These are phyloP conservation scores for Bruguiera sexangula DNA, from an alignment of 345 rosid genomes.

Conservation along the genomic window DNA sequence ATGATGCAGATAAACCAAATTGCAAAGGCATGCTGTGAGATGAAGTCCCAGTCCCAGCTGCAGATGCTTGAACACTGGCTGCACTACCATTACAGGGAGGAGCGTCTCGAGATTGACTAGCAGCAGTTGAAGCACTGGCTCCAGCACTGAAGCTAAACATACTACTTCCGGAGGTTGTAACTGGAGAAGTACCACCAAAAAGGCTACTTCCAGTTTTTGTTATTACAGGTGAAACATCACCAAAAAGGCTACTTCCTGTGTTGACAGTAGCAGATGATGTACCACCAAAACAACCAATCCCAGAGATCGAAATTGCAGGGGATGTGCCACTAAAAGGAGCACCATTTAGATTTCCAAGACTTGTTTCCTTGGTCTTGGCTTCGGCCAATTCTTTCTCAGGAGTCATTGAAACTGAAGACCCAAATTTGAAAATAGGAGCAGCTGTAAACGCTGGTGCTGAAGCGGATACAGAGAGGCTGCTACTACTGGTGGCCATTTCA, in stretches of 20 bases:
- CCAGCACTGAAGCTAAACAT: conserved; percentile 48
- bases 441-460: conserved; percentile 36
- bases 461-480: conserved; percentile 27
- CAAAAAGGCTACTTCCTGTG: background rate
- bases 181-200: conserved; percentile 27
- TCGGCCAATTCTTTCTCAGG: conserved; percentile 31
- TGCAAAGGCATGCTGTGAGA: conserved; percentile 49
- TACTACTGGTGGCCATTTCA: conserved; percentile 18
- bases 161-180: conserved; percentile 31
- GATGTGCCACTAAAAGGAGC: conserved; percentile 36
- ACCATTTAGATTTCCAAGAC: conserved; percentile 28
- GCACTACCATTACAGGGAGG: conserved; percentile 28
- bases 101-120: conserved; percentile 46
- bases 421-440: conserved; percentile 41
- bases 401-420: conserved; percentile 31
- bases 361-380: conserved; percentile 33
- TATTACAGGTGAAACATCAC: background rate
- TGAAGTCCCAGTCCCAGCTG: conserved; percentile 40
- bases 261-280: conserved; percentile 16
- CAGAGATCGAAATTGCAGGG: conserved; percentile 6
- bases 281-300: background rate
- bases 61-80: conserved; percentile 36
- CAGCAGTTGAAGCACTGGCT: conserved; percentile 34
- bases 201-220: conserved; percentile 19
- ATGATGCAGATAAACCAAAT: conserved; percentile 49